Evolutionary conservation across 148 eudicot species (phyloP), one percentile per base, ranked within the genome.

Genomic region (Spergularia marina): DNA sequence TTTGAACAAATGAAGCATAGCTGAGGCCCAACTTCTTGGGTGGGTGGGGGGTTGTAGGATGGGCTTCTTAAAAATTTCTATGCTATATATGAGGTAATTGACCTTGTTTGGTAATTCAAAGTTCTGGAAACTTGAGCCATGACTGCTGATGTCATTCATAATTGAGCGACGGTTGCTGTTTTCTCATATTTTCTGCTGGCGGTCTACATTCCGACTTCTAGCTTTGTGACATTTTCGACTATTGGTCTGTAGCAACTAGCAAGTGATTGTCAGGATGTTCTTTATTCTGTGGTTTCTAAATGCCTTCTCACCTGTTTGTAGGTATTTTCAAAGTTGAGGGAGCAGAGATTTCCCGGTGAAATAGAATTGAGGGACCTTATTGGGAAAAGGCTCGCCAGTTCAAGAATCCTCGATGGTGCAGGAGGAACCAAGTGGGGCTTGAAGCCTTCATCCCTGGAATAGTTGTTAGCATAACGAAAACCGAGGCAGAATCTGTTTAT

Each of bases 281-380:
- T 11, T 68, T 14, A 34, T 11, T 6, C 6, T 63, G 3, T 10
- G 40, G 55, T 40, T 34, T 25, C 7, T 25, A 34, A 68, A 41
- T 39, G n/a, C 12, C 44, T 36, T 41, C 23, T 71, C 58, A 70
- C 36, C 41, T 52, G 14, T 76, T 40, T 78, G 77, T 77, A 94
- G 98, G 89, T 94, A 61, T 94, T 90, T 80, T 94, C 98, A 2
- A 94, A 94, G 81, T 85, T 94, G 62, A 84, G 81, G 77, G 87
- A 87, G 89, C 81, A 89, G 60, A 87, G 98, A 74, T 94, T 94
- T 78, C 98, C 98, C 0, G 97, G 96, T 30, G 98, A 94, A 78
- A 91, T 94, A 18, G 98, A 94, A 82, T 77, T 94, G 81, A 91
- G 78, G 85, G 91, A 87, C 57, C 85, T 85, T 44, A 74, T 94